Evolutionary conservation across 2,329 filamentous ascomycete species (phyloP), one percentile per base, ranked within the genome.

Genomic region (Epichloe hybrida): DNA sequence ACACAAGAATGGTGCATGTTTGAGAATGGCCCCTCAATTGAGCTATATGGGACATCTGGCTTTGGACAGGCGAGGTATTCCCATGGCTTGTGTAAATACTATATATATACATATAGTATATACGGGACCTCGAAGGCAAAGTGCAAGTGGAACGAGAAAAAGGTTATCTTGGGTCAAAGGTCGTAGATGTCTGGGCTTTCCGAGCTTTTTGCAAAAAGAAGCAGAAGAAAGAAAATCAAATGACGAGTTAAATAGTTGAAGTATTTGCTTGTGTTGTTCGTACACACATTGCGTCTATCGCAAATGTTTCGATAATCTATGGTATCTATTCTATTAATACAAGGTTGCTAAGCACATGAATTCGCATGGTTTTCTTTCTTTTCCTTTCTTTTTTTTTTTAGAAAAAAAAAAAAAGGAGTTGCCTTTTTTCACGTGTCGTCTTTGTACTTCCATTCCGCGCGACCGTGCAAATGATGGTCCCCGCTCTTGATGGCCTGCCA

Each of bases 401-500:
- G n/a, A n/a, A n/a, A 17, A 17, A 17, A 17, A 17, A 17, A 17
- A 17, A 3, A n/a, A 15, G 1, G 9, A 35, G 3, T 20, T n/a
- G 36, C 4, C 15, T 42, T 4, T 5, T 36, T 5, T 48, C 9
- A 47, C 17, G 52, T 48, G 36, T 58, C 57, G 11, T 55, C 65
- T 52, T 70, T 72, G 66, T 72, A 75, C 65, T 74, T 77, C 76
- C 77, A 80, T 59, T 67, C 63, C 0, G 76, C 74, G 39, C 67
- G 61, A 13, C 76, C 68, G 56, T 80, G 76, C 50, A 79, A 64
- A 61, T 70, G 61, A 53, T 79, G 79, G 51, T 80, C 77, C 56
- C 69, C 69, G 59, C 78, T 81, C 60, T 70, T 64, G 49, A 84
- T 80, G 37, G 76, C 72, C 64, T 76, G 76, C 60, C 67, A 74